Evolutionary conservation across 305 asterid species (phyloP).

Genomic region (Andrographis paniculata): DNA sequence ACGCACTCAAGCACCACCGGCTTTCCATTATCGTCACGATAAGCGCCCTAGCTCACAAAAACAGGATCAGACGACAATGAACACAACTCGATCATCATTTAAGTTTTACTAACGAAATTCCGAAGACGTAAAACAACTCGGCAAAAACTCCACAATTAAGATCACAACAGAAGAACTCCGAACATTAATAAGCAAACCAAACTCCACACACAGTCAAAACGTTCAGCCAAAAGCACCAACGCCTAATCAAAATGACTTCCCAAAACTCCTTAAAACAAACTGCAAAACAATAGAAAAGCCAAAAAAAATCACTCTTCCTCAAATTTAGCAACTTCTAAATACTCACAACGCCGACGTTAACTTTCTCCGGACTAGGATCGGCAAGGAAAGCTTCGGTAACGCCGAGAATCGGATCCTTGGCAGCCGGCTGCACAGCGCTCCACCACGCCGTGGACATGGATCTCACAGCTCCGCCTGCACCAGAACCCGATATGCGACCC

Average conservation of each 20-base stretch:
- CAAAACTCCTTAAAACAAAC: too few species aligned
- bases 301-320: not conserved
- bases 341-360: slow-evolving; percentile 97
- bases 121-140: not conserved
- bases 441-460: slow-evolving; percentile 76
- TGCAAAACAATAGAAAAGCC: not conserved
- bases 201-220: not conserved
- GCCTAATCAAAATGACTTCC: too few species aligned
- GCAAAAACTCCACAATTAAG: slow-evolving; percentile 8
- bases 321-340: not conserved
- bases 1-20: slow-evolving; percentile 97
- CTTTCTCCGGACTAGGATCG: slow-evolving; percentile 74
- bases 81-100: not conserved
- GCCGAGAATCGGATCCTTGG: slow-evolving; percentile 96
- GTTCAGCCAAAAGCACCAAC: slow-evolving; percentile 13
- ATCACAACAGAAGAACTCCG: slow-evolving; percentile 1
- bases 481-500: slow-evolving; percentile 25
- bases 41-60: slow-evolving; percentile 59
- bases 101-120: not conserved
- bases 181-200: not conserved
- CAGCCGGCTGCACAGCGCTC: slow-evolving; percentile 91
- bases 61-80: too few species aligned
- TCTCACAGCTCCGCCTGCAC: slow-evolving; percentile 37
- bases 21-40: slow-evolving; percentile 89
- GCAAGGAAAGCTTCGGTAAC: slow-evolving; percentile 96